Evolutionary conservation across 73 alveolate genomes (phyloP).

Genomic region (Durusdinium trenchii): DNA sequence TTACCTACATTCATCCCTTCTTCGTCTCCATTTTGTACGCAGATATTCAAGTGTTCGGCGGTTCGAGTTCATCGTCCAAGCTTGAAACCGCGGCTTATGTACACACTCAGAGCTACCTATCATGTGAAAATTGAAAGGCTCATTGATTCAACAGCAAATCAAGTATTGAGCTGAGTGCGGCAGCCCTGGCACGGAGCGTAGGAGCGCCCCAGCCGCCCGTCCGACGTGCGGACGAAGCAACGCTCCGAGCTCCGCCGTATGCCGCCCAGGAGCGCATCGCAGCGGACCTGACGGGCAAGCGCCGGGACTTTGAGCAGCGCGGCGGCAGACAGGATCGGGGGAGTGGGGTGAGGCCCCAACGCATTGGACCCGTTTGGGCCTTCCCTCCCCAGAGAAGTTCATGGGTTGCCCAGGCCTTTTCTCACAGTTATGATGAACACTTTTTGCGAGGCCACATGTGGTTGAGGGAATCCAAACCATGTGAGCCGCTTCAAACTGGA

Average conservation of each 20-base stretch:
- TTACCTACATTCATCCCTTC: too few relatives aligned
- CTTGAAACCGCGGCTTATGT: too few relatives aligned
- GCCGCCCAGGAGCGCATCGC: constrained; percentile 66
- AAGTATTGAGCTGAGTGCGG: too few relatives aligned
- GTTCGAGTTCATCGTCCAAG: too few relatives aligned
- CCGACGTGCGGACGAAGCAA: too few relatives aligned
- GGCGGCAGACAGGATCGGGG: not conserved
- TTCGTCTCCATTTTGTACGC: too few relatives aligned
- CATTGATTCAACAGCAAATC: too few relatives aligned
- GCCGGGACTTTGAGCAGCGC: constrained; percentile 57
- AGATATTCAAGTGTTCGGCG: too few relatives aligned
- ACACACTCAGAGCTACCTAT: too few relatives aligned
- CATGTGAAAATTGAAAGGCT: too few relatives aligned
- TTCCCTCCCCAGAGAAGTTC: not conserved
- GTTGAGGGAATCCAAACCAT: not conserved
- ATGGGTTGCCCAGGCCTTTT: not conserved
- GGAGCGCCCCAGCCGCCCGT: too few relatives aligned
- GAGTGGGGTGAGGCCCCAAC: not conserved
- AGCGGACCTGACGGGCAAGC: constrained; percentile 65
- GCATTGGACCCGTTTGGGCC: not conserved
- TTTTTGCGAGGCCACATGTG: not conserved
- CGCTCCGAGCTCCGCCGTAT: not conserved
- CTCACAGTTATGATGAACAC: not conserved
- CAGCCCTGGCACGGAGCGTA: too few relatives aligned
- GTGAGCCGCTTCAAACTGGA: not conserved